Base-by-base conservation (phyloP, 352 stramenopile genomes). In the Pythium sukuiense region DNA sequence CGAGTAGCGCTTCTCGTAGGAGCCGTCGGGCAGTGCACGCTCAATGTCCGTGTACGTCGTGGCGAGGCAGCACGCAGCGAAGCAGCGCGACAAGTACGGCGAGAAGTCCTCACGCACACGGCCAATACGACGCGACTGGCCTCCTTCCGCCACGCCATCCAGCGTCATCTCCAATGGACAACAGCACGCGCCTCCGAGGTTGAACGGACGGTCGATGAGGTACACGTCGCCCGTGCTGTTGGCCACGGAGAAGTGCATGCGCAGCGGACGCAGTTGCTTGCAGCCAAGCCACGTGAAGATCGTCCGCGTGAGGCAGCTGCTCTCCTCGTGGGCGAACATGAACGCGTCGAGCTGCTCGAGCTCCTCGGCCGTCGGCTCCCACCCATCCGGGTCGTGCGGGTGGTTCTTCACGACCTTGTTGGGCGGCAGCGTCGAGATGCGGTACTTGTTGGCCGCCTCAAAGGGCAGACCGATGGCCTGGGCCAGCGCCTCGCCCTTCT, bases 21-120 rank as follows among this genome's bases (percentile, higher is more conserved):
- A 62, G 26, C 78, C 81, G 39, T 85, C 80, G 5, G 79, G 71
- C 24, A 80, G 60, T 24, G 74, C 74, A 29, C 74, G 74, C n/a
- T 88, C 75, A 54, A 90, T 83, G 55, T 86, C 71, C 16, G 76
- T 83, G 75, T 88, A 90, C n/a, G 64, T 76, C n/a, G 80, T 89
- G 46, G 71, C 77, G 20, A 86, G 67, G 50, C 79, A 89, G 59
- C 77, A 88, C 1, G 57, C 41, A 1, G 77, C 62, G 27, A 67
- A 72, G 69, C 73, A 87, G 46, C 69, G 70, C 30, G 57, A 62
- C 8, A 86, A 63, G 45, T 88, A 87, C 12, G 80, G 77, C 27
- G 74, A 76, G 53, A 87, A 88, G 66, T 85, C 74, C 58, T 88
- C 80, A 41, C 74, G 69, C 59, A 86, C 66, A 30, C 79, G 77